A percentile compares a stretch with the other conserved stretches of the same genome.
These are phyloP conservation scores for Aspergillus nidulans DNA, from an alignment of 495 filamentous ascomycete species.

Conservation along the genomic window DNA sequence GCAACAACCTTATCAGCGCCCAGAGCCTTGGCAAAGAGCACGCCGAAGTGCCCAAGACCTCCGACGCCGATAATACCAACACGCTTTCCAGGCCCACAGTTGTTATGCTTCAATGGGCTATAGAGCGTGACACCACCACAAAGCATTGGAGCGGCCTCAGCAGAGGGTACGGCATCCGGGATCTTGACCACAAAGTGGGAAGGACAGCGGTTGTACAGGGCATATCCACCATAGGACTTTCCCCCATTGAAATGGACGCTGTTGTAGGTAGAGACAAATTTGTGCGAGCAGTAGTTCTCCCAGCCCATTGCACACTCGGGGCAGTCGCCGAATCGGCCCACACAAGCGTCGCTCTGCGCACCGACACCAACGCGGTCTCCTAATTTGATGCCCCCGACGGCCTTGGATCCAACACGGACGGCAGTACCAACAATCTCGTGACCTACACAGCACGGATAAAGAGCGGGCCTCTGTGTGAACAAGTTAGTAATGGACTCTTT, in stretches of 20 bases:
- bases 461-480: constrained; percentile 39
- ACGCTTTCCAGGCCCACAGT: constrained; percentile 71
- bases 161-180: constrained; percentile 56
- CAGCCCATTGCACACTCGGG: constrained; percentile 59
- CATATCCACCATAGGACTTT: constrained; percentile 67
- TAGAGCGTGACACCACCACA: constrained; percentile 81
- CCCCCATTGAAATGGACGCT: constrained; percentile 42
- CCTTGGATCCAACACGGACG: constrained; percentile 68
- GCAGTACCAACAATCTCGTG: constrained; percentile 82
- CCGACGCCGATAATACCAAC: constrained; percentile 84
- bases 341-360: constrained; percentile 71
- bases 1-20: constrained; percentile 74
- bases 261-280: constrained; percentile 48
- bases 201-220: constrained; percentile 66
- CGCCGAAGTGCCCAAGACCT: constrained; percentile 69
- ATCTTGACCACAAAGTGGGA: constrained; percentile 76
- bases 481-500: background rate
- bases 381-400: constrained; percentile 58
- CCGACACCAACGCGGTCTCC: constrained; percentile 91
- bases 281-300: constrained; percentile 64
- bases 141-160: constrained; percentile 74
- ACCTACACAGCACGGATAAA: constrained; percentile 71
- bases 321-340: constrained; percentile 56
- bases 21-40: constrained; percentile 61
- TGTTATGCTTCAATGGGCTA: constrained; percentile 67